Conservation (phyloP, 2,329 filamentous ascomycete genomes). For the Alternaria alternata region DNA sequence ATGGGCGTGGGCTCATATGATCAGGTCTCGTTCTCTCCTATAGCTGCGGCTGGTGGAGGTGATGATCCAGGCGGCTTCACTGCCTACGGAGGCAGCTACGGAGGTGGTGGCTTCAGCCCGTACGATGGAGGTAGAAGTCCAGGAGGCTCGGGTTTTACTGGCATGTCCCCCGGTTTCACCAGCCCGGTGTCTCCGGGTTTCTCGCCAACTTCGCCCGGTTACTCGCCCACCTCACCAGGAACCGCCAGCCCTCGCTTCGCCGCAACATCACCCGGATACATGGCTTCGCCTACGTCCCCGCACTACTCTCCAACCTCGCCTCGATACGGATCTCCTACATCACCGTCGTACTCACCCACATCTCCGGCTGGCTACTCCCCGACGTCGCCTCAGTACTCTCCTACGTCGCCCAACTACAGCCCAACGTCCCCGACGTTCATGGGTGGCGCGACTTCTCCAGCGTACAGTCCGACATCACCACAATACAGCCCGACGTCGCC, state of each 20-base stretch:
- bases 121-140: slow-evolving; percentile 72
- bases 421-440: slow-evolving; percentile 54
- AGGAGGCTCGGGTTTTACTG: slow-evolving; percentile 58
- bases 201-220: slow-evolving; percentile 48
- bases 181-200: slow-evolving; percentile 56
- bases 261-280: slow-evolving; percentile 62
- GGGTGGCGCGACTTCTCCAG: slow-evolving; percentile 54
- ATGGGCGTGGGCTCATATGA: slow-evolving; percentile 69
- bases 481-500: slow-evolving; percentile 68
- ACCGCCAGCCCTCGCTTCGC: slow-evolving; percentile 64
- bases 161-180: slow-evolving; percentile 50
- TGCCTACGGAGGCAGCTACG: slow-evolving; percentile 72
- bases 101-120: slow-evolving; percentile 70
- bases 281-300: slow-evolving; percentile 63
- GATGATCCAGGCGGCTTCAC: slow-evolving; percentile 64
- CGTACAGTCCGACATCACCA: slow-evolving; percentile 65
- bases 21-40: slow-evolving; percentile 72
- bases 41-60: slow-evolving; percentile 70
- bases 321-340: slow-evolving; percentile 55
- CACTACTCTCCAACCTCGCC: slow-evolving; percentile 69
- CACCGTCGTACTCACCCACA: slow-evolving; percentile 66
- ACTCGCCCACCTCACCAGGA: slow-evolving; percentile 73
- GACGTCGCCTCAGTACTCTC: slow-evolving; percentile 56
- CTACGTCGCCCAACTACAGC: slow-evolving; percentile 56
- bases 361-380: slow-evolving; percentile 62